phyloP scores from a whole-genome alignment of 2,329 filamentous ascomycete genomes.

The Alternaria panax region DNA sequence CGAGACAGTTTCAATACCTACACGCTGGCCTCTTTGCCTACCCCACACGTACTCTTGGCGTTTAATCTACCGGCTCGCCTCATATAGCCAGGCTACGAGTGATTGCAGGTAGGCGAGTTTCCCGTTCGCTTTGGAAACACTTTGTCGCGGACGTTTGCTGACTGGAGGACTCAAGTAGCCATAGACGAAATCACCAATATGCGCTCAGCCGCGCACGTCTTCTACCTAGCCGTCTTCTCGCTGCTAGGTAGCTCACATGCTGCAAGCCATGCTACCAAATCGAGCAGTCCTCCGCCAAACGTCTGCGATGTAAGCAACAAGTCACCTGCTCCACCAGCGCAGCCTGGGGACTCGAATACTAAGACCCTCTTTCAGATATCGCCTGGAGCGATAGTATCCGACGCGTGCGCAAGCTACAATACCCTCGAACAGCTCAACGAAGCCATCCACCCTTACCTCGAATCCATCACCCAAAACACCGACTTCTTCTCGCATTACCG shows the following conservation, averaged over 20 bases:
- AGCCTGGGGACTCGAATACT: constrained; percentile 37
- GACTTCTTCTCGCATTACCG: constrained; percentile 99
- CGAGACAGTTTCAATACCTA: constrained; percentile 34
- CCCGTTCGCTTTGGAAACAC: constrained; percentile 21
- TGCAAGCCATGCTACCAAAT: constrained; percentile 42
- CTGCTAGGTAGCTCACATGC: constrained; percentile 61
- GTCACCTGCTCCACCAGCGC: constrained; percentile 27
- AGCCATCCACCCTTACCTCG: constrained; percentile 76
- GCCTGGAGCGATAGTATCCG: constrained; percentile 85
- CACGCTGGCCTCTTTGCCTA: constrained; percentile 50
- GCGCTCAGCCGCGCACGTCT: constrained; percentile 62
- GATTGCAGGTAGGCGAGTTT: constrained; percentile 29
- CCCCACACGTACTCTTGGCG: constrained; percentile 36
- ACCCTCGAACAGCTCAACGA: constrained; percentile 86
- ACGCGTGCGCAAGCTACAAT: constrained; percentile 92
- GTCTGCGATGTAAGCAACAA: constrained; percentile 63
- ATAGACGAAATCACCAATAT: constrained; percentile 46
- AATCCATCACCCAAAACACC: constrained; percentile 82
- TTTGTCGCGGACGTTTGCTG: constrained; percentile 46
- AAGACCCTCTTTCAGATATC: constrained; percentile 72
- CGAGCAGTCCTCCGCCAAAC: constrained; percentile 52
- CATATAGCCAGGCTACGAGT: constrained; percentile 31
- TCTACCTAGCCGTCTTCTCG: constrained; percentile 69
- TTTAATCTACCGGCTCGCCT: constrained; percentile 20
- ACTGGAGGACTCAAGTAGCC: constrained; percentile 35